Percentiles rank a stretch among this genome's conserved stretches.
These are phyloP conservation scores for Phytopythium chamaehyphon DNA, from an alignment of 352 stramenopile species.

Conservation along the genomic window DNA sequence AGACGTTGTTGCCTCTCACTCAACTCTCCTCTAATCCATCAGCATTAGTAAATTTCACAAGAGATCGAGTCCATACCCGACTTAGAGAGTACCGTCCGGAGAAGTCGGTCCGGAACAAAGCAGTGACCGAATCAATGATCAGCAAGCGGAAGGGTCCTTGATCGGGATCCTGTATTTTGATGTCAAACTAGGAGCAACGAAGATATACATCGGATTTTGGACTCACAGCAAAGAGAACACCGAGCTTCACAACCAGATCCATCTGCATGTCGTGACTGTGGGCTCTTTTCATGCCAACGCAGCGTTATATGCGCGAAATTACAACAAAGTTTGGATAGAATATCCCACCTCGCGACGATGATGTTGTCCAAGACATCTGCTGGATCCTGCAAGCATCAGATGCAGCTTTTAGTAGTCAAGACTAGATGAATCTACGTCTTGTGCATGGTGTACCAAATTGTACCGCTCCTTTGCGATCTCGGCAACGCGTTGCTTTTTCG, in stretches of 20 bases:
- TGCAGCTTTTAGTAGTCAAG: neutral
- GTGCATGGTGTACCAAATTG: conserved; percentile 38
- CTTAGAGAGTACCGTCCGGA: conserved; percentile 43
- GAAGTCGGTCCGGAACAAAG: conserved; percentile 89
- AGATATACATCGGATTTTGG: neutral
- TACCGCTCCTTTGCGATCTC: conserved; percentile 84
- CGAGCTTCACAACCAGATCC: conserved; percentile 80
- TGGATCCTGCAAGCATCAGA: conserved; percentile 42
- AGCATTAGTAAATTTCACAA: neutral
- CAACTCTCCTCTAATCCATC: conserved; percentile 33
- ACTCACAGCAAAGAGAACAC: conserved; percentile 65
- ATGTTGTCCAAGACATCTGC: conserved; percentile 94
- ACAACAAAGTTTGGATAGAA: neutral
- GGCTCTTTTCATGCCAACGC: conserved; percentile 36
- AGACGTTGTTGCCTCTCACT: conserved; percentile 88
- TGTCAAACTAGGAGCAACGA: neutral
- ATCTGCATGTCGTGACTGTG: conserved; percentile 88
- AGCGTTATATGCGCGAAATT: neutral
- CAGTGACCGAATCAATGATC: conserved; percentile 91
- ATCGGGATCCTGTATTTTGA: conserved; percentile 41
- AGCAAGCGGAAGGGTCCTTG: conserved; percentile 73
- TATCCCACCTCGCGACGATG: conserved; percentile 77
- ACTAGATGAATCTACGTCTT: neutral
- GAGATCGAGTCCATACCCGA: neutral
- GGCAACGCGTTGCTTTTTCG: conserved; percentile 72